Evolutionary conservation across 179 eudicot genomes (phyloP).

Genomic region (Beta corolliflora): DNA sequence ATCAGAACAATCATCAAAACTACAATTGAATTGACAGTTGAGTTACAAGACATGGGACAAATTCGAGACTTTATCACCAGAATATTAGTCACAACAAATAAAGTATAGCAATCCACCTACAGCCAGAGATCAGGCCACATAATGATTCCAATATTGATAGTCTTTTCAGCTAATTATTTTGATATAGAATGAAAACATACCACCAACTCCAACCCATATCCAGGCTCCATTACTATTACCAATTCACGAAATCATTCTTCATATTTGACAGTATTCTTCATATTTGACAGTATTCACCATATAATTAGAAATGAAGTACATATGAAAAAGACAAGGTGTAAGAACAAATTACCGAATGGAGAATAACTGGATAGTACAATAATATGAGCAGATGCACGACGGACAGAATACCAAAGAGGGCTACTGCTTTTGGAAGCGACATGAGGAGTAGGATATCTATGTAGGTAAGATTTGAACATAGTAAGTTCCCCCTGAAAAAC

Average conservation of each 20-base stretch:
- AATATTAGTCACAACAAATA: neutral
- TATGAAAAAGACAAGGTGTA: neutral
- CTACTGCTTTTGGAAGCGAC: slow-evolving; percentile 61
- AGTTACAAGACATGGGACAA: neutral
- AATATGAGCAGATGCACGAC: slow-evolving; percentile 88
- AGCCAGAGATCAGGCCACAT: neutral
- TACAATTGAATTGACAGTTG: neutral
- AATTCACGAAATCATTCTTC: neutral
- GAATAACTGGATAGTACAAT: slow-evolving; percentile 85
- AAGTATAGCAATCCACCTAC: neutral
- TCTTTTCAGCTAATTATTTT: neutral
- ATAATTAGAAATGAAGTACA: neutral
- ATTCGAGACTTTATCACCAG: neutral
- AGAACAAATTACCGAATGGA: slow-evolving; percentile 62
- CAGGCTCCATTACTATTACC: neutral
- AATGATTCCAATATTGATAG: neutral
- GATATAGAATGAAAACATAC: neutral
- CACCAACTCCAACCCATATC: neutral
- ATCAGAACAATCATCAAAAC: neutral
- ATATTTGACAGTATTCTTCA: neutral
- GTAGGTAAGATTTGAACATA: slow-evolving; percentile 36
- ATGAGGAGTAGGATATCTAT: slow-evolving; percentile 71
- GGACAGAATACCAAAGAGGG: slow-evolving; percentile 84
- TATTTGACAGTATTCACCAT: neutral
- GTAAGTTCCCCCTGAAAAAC: slow-evolving; percentile 29